These are phyloP conservation scores for Fraxinus nigra DNA, from an alignment of 305 asterid genomes.

Conservation along the genomic window DNA sequence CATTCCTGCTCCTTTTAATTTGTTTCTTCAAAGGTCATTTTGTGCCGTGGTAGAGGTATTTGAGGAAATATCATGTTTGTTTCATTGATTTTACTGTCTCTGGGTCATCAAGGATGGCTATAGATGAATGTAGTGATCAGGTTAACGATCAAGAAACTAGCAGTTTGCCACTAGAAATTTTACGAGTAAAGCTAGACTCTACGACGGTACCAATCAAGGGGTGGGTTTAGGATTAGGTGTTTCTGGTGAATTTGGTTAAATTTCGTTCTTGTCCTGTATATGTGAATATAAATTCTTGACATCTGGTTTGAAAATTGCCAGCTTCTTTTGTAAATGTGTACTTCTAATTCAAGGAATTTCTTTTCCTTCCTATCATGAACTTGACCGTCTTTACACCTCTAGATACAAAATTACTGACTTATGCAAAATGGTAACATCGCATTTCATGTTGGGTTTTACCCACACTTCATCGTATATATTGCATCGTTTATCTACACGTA, in stretches of 20 bases:
- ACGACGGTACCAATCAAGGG: constrained; percentile 15
- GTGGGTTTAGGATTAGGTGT: constrained; percentile 21
- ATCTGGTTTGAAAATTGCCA: neutral
- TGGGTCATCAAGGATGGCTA: neutral
- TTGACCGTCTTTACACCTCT: neutral
- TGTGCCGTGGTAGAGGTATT: neutral
- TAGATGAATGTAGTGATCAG: neutral
- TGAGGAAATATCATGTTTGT: neutral
- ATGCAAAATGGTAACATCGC: neutral
- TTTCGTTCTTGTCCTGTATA: constrained; percentile 19
- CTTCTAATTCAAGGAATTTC: neutral
- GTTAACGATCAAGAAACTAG: neutral
- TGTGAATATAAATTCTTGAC: constrained; percentile 30
- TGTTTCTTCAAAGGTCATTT: neutral
- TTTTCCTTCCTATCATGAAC: neutral
- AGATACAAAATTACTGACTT: neutral
- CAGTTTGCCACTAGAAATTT: constrained; percentile 9
- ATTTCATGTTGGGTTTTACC: neutral
- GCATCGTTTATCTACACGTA: neutral
- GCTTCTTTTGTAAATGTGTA: neutral
- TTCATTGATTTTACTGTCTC: neutral
- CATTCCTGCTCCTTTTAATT: neutral
- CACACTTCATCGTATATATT: neutral
- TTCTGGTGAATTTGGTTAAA: constrained; percentile 29
- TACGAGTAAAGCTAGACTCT: constrained; percentile 17